Evolutionary conservation across 2,329 filamentous ascomycete species (phyloP), one percentile per base, ranked within the genome.

Genomic region (Alternaria triticina): DNA sequence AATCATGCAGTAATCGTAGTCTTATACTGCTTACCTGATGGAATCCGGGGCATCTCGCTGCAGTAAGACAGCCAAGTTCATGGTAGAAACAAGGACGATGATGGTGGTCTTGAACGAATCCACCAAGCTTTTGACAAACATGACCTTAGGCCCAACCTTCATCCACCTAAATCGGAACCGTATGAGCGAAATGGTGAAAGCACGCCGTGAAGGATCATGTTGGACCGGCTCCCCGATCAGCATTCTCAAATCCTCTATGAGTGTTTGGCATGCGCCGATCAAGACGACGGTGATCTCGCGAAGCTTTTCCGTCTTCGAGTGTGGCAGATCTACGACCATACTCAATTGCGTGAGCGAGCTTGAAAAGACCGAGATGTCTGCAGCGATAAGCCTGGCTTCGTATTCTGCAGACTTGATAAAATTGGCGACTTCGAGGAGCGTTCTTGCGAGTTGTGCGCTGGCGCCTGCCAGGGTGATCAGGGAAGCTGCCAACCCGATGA

Each of bases 191-290:
- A 17, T 40, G n/a, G n/a, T 40, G 36, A 40, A 40, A 17, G n/a
- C 36, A 3, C 15, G 36, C 5, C 36, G 0, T 17, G n/a, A 0
- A 9, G 36, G 15, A 0, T 40, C n/a, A 0, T 11, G 15, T 1
- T 40, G 36, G 3, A 40, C n/a, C 1, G 36, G 36, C 36, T 40
- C 9, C 6, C 36, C 36, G 5, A 40, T 40, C 1, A 40, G 36
- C 36, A 40, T 40, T 5, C 3, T 40, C 0, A 40, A 3, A 3
- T 40, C 36, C 3, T 40, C 36, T 5, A 40, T 40, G 5, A 40
- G 36, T 0, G 36, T 40, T 11, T 6, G 1, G n/a, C 36, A 40
- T 17, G 36, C 36, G 1, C 8, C 15, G n/a, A 40, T 40, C 9
- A 40, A 40, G n/a, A 40, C 15, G 36, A 40, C 36, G 1, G 36